Evolutionary conservation across 768 basidiomycete species (phyloP), one percentile per base, ranked within the genome.

Genomic region (Pleurotus pulmonarius): DNA sequence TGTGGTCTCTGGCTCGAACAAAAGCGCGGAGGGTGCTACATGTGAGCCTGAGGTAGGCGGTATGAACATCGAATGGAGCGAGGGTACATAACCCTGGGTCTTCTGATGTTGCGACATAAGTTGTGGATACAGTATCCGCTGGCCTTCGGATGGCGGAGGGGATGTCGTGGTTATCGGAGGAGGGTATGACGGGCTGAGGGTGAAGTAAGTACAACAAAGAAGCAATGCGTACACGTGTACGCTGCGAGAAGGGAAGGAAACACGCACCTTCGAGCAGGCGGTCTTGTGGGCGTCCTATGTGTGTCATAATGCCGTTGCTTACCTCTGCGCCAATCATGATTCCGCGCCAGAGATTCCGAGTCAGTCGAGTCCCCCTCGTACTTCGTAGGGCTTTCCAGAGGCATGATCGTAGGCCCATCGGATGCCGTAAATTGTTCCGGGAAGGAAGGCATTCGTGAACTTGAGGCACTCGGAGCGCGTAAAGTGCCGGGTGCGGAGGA

Each of bases 91-190:
- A 39, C 90, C 90, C 64, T 92, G 90, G 49, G 72, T 77, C 56
- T 83, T 79, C 68, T 92, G 90, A 57, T 92, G 91, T 56, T 81
- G 81, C 1, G 86, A 84, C 90, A 92, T 92, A 34, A 92, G 79
- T 13, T 81, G 75, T 1, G 89, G 88, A 62, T 88, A 89, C 34
- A 76, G 76, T 54, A 86, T 70, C 16, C 73, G 64, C 13, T 73
- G 70, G 15, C 76, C 70, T 37, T 77, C 74, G 4, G 77, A 74
- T 13, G 85, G 80, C n/a, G 83, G 76, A 3, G 86, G 83, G 26
- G 89, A 86, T 8, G 88, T 90, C 0, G 86, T 88, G 1, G 88
- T 90, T 46, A 87, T 73, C 37, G 87, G 86, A 25, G 79, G 71
- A 15, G 81, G 81, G 62, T 82, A 80, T 3, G 67, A 57, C 34